phyloP scores from a whole-genome alignment of 2,329 filamentous ascomycete genomes.

The Zalaria sp. region DNA sequence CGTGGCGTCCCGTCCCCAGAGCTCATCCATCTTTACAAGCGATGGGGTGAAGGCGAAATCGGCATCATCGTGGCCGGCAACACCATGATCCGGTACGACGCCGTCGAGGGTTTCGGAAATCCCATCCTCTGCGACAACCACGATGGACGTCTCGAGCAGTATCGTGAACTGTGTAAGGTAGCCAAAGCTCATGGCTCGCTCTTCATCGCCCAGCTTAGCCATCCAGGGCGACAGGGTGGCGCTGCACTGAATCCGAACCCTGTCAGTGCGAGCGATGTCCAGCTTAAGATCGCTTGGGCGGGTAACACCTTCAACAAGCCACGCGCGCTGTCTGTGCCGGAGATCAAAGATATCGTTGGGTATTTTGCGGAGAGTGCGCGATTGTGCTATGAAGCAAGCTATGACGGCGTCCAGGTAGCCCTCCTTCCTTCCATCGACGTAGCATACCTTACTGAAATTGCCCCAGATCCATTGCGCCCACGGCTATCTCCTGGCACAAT shows the following conservation, averaged over 20 bases:
- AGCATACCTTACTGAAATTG: no score
- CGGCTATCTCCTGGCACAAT: constrained; percentile 28
- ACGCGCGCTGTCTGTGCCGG: constrained; percentile 11
- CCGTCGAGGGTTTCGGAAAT: constrained; percentile 17
- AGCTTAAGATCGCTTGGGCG: constrained; percentile 13
- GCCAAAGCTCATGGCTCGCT: constrained; percentile 14
- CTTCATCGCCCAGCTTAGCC: constrained; percentile 15
- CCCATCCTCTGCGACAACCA: constrained; percentile 14
- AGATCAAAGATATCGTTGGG: constrained; percentile 15
- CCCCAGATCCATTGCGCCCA: constrained; percentile 16
- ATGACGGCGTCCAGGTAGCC: constrained; percentile 14
- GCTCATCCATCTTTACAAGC: constrained; percentile 12
- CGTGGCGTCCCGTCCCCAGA: constrained; percentile 15
- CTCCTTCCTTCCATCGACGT: no score
- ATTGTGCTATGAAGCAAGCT: constrained; percentile 10
- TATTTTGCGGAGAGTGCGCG: constrained; percentile 13
- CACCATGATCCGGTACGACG: constrained; percentile 16
- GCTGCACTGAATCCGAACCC: constrained; percentile 15
- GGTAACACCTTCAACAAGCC: constrained; percentile 16
- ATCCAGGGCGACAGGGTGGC: constrained; percentile 16
- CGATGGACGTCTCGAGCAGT: constrained; percentile 12
- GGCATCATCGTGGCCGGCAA: constrained; percentile 17
- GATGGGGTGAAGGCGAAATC: constrained; percentile 16
- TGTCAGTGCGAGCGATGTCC: constrained; percentile 16
- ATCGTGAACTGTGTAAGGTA: constrained; percentile 9